Base-by-base conservation (phyloP, 179 eudicot genomes). In the Beta lomatogona region DNA sequence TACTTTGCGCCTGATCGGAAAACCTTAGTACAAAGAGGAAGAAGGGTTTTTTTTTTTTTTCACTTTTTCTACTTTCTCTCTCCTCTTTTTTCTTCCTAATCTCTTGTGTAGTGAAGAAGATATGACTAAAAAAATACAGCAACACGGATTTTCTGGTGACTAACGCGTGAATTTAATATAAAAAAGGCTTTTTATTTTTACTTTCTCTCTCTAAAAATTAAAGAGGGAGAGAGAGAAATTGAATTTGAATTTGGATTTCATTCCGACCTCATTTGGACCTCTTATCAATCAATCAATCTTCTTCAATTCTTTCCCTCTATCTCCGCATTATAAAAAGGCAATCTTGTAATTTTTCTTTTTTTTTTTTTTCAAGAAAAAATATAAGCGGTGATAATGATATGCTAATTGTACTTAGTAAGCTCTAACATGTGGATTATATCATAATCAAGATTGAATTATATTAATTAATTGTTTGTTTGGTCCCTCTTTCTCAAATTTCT, bases 261-360 rank as follows among this genome's bases (percentile, higher is more conserved):
- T 94, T 94, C 95, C 95, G 98, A 94, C 92, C 60, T 77, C 90
- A 91, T 94, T 91, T 90, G 79, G 85, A 76, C 81, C 48, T 58
- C n/a, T 44, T 48, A 73, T 67, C 79, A 76, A 53, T 82, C 85
- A 83, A 78, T 81, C 82, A 82, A 75, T 46, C 36, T 46, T 5
- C 21, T 69, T 44, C 81, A 41, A 54, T 59, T 19, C 57, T 82
- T 48, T 77, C 68, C 92, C 86, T 89, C 86, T 70, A 86, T 88
- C 91, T 78, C 89, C 87, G 88, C 87, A 85, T 77, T 75, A 46
- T 72, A 75, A 63, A 50, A 69, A 22, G 85, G 85, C 57, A 18
- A 36, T 36, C 41, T 36, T 36, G 2, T 36, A 36, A 36, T 36
- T 36, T 36, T 36, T 36, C 25, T 12, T 11, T 78, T 16, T n/a